Evolutionary conservation across 495 filamentous ascomycete species (phyloP), one percentile per base, ranked within the genome.

Genomic region (Hypoxylon rickii): DNA sequence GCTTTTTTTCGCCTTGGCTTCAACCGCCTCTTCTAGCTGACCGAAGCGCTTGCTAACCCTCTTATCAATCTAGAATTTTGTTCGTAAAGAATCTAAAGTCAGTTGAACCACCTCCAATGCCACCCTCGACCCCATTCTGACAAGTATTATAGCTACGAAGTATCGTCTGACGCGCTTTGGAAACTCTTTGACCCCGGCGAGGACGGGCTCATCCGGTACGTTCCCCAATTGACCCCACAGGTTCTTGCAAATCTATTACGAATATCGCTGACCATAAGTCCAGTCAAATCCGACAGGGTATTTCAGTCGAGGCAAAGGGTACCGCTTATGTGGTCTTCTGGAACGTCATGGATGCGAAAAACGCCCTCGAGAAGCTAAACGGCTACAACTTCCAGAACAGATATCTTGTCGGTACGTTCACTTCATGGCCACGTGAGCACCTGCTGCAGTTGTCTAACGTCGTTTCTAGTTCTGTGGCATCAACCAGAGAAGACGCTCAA

Each of bases 371-470:
- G 81, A 97, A 97, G 80, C 80, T 98, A 68, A 97, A 98, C 77
- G 94, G 94, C 68, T 98, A 95, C 84, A 98, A 98, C 77, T 98
- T 98, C 74, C 95, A 97, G 77, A 96, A 93, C 80, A 90, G 94
- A 70, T 98, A 98, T 76, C 90, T 98, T 65, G 95, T 98, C 69
- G 92, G 92, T 96, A 86, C 38, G 90, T 83, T 44, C 19, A 10
- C 33, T 32, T 11, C 38, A 31, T 51, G 29, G 19, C 38, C 52
- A 53, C 42, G 32, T 21, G 47, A 17, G 21, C 47, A 7, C 32
- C 22, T 40, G 7, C 53, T 33, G 37, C 15, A 19, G 18, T 21
- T 11, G 3, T 52, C 65, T 59, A 34, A 56, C 50, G 37, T 42
- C 18, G n/a, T 49, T 55, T 43, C 24, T 66, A 97, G 94, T 97